Conservation (phyloP, 2,329 filamentous ascomycete genomes). For the Daldinia sp. region DNA sequence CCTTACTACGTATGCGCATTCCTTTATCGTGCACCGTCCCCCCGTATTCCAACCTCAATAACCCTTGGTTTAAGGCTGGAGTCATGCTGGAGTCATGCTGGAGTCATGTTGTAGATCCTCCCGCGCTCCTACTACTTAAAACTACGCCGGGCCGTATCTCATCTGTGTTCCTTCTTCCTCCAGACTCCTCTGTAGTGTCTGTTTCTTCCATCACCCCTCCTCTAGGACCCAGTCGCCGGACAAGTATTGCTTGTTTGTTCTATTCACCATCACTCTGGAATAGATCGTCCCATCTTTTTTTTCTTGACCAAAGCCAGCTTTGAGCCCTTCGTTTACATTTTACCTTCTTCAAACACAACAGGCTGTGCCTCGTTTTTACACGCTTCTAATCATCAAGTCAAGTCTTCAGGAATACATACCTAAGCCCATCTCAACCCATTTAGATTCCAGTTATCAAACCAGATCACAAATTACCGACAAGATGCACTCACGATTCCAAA, state of each 20-base stretch:
- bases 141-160: slow-evolving; percentile 30
- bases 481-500: slow-evolving; percentile 61
- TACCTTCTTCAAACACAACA: slow-evolving; percentile 37
- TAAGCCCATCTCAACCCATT: background rate
- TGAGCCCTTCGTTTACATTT: slow-evolving; percentile 47
- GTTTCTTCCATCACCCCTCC: slow-evolving; percentile 30
- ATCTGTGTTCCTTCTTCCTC: slow-evolving; percentile 24
- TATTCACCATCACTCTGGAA: slow-evolving; percentile 38
- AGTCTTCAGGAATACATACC: slow-evolving; percentile 8
- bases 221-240: slow-evolving; percentile 28
- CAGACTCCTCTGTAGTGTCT: slow-evolving; percentile 41
- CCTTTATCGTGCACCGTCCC: slow-evolving; percentile 38
- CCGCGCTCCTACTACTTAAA: slow-evolving; percentile 34
- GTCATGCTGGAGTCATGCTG: slow-evolving; percentile 30
- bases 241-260: slow-evolving; percentile 33
- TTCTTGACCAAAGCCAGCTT: slow-evolving; percentile 33
- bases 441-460: background rate
- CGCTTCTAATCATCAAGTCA: slow-evolving; percentile 21
- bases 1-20: slow-evolving; percentile 27
- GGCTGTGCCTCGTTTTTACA: slow-evolving; percentile 46
- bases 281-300: slow-evolving; percentile 46
- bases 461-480: slow-evolving; percentile 39
- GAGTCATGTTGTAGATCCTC: slow-evolving; percentile 28
- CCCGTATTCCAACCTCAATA: slow-evolving; percentile 34
- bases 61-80: slow-evolving; percentile 12